phyloP scores from a whole-genome alignment of 495 filamentous ascomycete species.

The Penicillium arizonense region DNA sequence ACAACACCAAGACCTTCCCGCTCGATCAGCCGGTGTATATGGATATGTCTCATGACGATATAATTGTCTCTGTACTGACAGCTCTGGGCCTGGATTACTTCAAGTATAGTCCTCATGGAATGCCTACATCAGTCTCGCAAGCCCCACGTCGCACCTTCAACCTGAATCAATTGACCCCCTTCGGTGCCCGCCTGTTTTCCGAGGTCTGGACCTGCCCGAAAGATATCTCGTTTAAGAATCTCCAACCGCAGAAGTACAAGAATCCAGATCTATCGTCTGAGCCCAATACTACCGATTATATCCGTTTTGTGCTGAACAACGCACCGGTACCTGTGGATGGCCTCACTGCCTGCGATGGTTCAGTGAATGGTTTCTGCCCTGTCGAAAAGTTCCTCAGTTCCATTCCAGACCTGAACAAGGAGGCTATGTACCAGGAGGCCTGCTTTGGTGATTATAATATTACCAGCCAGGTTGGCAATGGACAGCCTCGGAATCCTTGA shows the following conservation, averaged over 20 bases:
- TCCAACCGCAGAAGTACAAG: slow-evolving; percentile 23
- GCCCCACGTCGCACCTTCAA: slow-evolving; percentile 18
- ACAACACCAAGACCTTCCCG: slow-evolving; percentile 45
- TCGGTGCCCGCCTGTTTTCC: slow-evolving; percentile 59
- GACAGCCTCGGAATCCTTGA: slow-evolving; percentile 13
- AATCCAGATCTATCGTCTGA: slow-evolving; percentile 24
- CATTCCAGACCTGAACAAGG: slow-evolving; percentile 18
- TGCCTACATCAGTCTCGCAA: slow-evolving; percentile 51
- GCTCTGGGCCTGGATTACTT: slow-evolving; percentile 51
- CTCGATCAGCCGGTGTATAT: slow-evolving; percentile 51
- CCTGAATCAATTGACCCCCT: slow-evolving; percentile 47
- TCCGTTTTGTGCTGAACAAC: slow-evolving; percentile 31
- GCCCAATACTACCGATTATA: slow-evolving; percentile 20
- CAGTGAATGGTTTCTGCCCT: slow-evolving; percentile 28
- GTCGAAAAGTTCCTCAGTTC: slow-evolving; percentile 20
- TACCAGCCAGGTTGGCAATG: slow-evolving; percentile 24
- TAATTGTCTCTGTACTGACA: slow-evolving; percentile 41
- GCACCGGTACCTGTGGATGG: slow-evolving; percentile 29
- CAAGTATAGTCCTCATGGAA: slow-evolving; percentile 45
- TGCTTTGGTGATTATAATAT: slow-evolving; percentile 31
- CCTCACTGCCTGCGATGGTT: slow-evolving; percentile 15
- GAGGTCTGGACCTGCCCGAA: slow-evolving; percentile 47
- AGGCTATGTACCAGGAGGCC: slow-evolving; percentile 27
- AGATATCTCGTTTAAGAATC: slow-evolving; percentile 14
- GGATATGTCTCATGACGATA: slow-evolving; percentile 42